Evolutionary conservation across 2,329 filamentous ascomycete genomes (phyloP).

Genomic region (Aspergillus ochraceus): DNA sequence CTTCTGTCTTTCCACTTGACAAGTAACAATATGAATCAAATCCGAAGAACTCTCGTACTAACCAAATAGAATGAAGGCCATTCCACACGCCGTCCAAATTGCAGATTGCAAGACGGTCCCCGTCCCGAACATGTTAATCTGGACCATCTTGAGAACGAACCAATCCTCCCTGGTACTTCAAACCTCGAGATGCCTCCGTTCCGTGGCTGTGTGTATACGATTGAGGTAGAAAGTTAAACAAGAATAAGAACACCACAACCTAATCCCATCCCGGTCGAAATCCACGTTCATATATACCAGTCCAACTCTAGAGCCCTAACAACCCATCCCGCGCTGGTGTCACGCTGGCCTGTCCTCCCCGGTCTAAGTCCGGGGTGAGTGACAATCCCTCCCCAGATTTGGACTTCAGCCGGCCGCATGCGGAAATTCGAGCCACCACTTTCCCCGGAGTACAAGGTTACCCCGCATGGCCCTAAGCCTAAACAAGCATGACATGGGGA

Average conservation of each 20-base stretch:
- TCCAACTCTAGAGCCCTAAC: neutral
- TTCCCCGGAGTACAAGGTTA: conserved; percentile 6
- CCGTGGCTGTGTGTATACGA: too few relatives aligned
- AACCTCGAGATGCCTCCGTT: neutral
- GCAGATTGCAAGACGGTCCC: conserved; percentile 23
- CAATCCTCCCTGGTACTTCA: neutral
- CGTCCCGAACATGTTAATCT: conserved; percentile 25
- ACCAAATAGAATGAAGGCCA: conserved; percentile 31
- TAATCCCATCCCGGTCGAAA: neutral
- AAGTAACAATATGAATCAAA: too few relatives aligned
- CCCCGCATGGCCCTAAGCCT: conserved; percentile 6
- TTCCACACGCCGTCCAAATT: conserved; percentile 20
- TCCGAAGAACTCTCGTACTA: neutral
- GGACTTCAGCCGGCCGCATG: neutral
- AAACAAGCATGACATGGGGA: neutral
- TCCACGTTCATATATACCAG: neutral
- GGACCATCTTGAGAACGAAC: conserved; percentile 16
- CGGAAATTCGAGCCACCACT: conserved; percentile 15
- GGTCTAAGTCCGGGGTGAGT: neutral
- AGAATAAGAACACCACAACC: neutral
- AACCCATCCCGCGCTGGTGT: neutral
- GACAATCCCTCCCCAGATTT: neutral
- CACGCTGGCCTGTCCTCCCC: neutral
- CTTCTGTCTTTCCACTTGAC: too few relatives aligned
- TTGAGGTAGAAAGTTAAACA: too few relatives aligned